phyloP scores from a whole-genome alignment of 208 protist genomes.

The Acanthamoeba lugdunensis region DNA sequence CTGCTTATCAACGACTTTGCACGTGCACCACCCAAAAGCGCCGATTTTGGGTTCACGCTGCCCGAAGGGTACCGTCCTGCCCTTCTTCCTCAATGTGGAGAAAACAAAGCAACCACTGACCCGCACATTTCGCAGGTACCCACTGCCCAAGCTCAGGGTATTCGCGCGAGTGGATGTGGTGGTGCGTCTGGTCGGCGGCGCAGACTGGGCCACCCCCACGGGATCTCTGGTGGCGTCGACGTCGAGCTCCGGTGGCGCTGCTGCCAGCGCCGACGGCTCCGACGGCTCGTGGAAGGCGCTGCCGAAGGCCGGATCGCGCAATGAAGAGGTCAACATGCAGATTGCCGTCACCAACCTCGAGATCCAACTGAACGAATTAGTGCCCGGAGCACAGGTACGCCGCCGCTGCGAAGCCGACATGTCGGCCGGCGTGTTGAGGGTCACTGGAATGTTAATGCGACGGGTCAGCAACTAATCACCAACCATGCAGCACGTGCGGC shows the following conservation, averaged over 20 bases:
- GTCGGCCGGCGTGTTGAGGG: not conserved
- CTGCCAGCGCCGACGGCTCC: not conserved
- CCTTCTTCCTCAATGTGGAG: not conserved
- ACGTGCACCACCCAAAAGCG: not conserved
- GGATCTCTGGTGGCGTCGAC: not conserved
- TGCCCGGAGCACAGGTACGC: not conserved
- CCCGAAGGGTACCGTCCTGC: not conserved
- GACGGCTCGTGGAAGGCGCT: not conserved
- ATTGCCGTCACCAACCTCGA: conserved; percentile 13
- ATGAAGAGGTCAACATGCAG: conserved; percentile 47
- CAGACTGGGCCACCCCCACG: conserved; percentile 15
- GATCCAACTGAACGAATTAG: conserved; percentile 18
- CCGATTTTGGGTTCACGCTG: conserved; percentile 11
- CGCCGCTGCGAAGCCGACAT: not conserved
- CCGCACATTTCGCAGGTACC: not conserved
- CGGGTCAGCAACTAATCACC: not conserved
- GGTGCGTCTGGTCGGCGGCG: not conserved
- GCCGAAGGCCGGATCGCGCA: not conserved
- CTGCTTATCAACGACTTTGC: conserved; percentile 31
- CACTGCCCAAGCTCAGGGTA: not conserved
- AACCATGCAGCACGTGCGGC: not conserved
- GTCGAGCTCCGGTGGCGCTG: not conserved
- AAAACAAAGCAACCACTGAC: not conserved
- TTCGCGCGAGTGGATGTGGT: conserved; percentile 6
- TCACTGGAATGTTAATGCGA: not conserved